Evolutionary conservation across 805 yeast genomes (phyloP).

Genomic region (Lachancea sp.): DNA sequence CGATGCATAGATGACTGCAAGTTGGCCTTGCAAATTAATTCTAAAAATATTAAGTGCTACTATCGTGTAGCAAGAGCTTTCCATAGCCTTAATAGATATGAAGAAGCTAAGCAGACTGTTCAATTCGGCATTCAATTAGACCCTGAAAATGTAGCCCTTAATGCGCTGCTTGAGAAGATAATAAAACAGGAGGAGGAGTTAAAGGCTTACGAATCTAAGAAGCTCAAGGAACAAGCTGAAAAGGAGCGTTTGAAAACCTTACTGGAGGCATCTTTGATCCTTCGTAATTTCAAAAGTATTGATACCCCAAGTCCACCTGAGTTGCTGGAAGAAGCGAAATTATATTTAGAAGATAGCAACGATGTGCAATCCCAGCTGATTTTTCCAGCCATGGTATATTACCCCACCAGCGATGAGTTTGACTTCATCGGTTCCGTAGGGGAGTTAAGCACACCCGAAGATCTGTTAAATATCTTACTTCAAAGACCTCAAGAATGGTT

Average conservation of each 20-base stretch:
- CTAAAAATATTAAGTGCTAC: slow-evolving; percentile 73
- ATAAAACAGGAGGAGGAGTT: slow-evolving; percentile 34
- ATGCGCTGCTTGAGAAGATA: slow-evolving; percentile 40
- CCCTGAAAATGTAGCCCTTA: slow-evolving; percentile 50
- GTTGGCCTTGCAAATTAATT: slow-evolving; percentile 57
- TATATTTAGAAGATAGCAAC: slow-evolving; percentile 54
- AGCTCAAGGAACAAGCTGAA: slow-evolving; percentile 26
- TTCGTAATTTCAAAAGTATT: slow-evolving; percentile 50
- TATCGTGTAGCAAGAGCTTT: slow-evolving; percentile 82
- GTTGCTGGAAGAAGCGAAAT: slow-evolving; percentile 44
- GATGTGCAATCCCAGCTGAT: slow-evolving; percentile 73
- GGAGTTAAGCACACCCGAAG: slow-evolving; percentile 62
- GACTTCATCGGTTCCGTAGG: slow-evolving; percentile 73
- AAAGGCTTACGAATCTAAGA: slow-evolving; percentile 27
- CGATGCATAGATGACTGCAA: slow-evolving; percentile 82
- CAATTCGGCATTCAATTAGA: slow-evolving; percentile 62
- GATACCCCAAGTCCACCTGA: slow-evolving; percentile 51
- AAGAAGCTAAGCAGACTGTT: slow-evolving; percentile 65
- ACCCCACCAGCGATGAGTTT: slow-evolving; percentile 78
- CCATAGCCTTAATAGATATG: slow-evolving; percentile 54
- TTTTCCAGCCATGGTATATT: slow-evolving; percentile 74
- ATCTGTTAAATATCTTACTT: slow-evolving; percentile 52
- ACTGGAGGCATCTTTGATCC: slow-evolving; percentile 51
- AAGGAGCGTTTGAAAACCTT: slow-evolving; percentile 38
- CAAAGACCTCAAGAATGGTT: slow-evolving; percentile 68